Base-by-base conservation (phyloP, 306 rosid species). In the peach (Prunus persica) region DNA sequence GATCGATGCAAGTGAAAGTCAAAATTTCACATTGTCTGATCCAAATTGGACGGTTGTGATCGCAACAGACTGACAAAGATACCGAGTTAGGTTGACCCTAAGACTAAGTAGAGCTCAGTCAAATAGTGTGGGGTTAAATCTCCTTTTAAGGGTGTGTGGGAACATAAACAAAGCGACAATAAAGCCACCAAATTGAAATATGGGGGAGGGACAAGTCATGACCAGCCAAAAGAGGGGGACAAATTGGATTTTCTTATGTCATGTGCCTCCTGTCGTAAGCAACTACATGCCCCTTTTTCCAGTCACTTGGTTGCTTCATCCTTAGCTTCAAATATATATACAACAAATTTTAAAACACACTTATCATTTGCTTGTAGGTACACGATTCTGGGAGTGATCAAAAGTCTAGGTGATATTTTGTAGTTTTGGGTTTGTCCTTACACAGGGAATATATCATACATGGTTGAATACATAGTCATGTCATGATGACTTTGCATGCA, bases 1-100 rank as follows among this genome's bases (percentile, higher is more conserved):
- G 76, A 73, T 51, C 61, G 84, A 66, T 69, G 81, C 76, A 79
- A 82, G 87, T 81, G 91, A 85, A 91, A 87, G 96, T 94, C 96
- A 87, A 94, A 86, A 86, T 84, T 84, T 64, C 86, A 79, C 83
- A 80, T 82, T 90, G 96, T 92, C 86, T 85, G 96, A 87, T 84
- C 55, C 75, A 2, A 45, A 69, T 82, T 90, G 97, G 96, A 92
- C 63, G 88, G 86, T 92, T 90, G 83, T 82, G 95, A 90, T 92
- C 88, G 66, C 79, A 83, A 62, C 80, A 80, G 86, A 64, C 86
- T 84, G 93, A 87, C 89, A 94, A 15, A 87, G 96, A 90, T 89
- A 89, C 92, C 85, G 67, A 81, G 82, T 83, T 90, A 76, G 81
- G 90, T 84, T 88, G 87, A 89, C 89, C 78, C 78, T 28, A 60